Conservation (phyloP, 1,139 yeast species). For the Lodderomyces oxycetoniae region DNA sequence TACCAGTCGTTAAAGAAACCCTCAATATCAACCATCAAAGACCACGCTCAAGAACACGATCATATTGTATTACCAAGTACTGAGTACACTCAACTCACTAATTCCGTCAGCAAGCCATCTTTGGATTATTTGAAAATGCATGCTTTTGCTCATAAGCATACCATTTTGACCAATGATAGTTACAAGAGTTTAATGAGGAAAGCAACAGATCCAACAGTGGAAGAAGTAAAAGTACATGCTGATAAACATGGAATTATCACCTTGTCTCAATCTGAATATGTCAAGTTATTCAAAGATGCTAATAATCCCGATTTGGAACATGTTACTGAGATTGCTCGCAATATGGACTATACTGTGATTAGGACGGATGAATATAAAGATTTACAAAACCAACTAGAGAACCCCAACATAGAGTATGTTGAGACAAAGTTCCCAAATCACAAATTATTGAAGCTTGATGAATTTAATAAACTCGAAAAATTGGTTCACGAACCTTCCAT, state of each 20-base stretch:
- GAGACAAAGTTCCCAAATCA: slow-evolving; percentile 4
- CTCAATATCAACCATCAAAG: slow-evolving; percentile 17
- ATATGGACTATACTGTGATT: slow-evolving; percentile 5
- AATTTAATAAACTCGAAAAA: slow-evolving; percentile 13
- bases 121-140: slow-evolving; percentile 21
- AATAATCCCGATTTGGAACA: slow-evolving; percentile 23
- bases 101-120: slow-evolving; percentile 20
- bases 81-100: slow-evolving; percentile 13
- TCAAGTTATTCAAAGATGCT: slow-evolving; percentile 32
- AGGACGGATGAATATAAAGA: slow-evolving; percentile 12
- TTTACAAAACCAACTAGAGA: slow-evolving; percentile 16
- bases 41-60: slow-evolving; percentile 15
- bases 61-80: slow-evolving; percentile 16
- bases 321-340: slow-evolving; percentile 12
- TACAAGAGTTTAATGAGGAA: slow-evolving; percentile 18
- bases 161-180: slow-evolving; percentile 13
- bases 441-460: slow-evolving; percentile 3
- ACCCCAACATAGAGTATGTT: slow-evolving; percentile 19
- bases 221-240: slow-evolving; percentile 33
- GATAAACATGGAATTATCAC: slow-evolving; percentile 34
- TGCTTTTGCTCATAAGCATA: slow-evolving; percentile 12
- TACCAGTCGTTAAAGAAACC: slow-evolving; percentile 20
- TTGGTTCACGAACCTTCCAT: slow-evolving; percentile 19
- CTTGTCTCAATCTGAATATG: slow-evolving; percentile 30
- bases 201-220: slow-evolving; percentile 31